These are phyloP conservation scores for Magnaporthiopsis rhizophila DNA, from an alignment of 2,329 filamentous ascomycete genomes.

Conservation along the genomic window DNA sequence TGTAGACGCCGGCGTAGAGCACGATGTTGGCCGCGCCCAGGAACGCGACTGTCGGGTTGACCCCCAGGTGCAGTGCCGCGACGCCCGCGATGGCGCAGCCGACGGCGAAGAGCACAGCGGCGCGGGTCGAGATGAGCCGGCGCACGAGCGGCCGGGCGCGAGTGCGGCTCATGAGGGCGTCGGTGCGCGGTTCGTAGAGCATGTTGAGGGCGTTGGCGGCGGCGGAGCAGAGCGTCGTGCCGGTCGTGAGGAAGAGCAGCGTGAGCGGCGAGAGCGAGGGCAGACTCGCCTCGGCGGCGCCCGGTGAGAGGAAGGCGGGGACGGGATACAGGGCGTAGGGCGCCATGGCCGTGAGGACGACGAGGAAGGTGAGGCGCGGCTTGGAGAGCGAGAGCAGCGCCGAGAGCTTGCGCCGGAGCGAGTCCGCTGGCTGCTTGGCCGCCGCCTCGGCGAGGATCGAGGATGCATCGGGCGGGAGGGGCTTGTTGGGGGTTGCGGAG, in stretches of 20 bases:
- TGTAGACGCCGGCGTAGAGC: conserved; percentile 88
- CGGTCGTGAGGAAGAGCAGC: conserved; percentile 81
- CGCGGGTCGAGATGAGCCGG: conserved; percentile 62
- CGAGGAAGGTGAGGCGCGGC: conserved; percentile 82
- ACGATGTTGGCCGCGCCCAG: conserved; percentile 79
- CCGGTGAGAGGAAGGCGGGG: conserved; percentile 69
- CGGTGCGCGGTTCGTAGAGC: conserved; percentile 86
- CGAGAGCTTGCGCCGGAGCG: conserved; percentile 59
- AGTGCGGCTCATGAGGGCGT: conserved; percentile 90
- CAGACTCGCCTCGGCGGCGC: conserved; percentile 50
- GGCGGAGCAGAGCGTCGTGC: conserved; percentile 82
- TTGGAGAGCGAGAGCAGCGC: conserved; percentile 90
- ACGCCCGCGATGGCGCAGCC: conserved; percentile 62
- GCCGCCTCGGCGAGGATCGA: conserved; percentile 46
- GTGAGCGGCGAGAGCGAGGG: conserved; percentile 87
- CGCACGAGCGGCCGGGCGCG: conserved; percentile 83
- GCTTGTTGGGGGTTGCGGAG: neutral
- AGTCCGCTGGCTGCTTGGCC: conserved; percentile 39
- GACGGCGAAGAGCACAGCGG: conserved; percentile 73
- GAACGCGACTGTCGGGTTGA: conserved; percentile 87
- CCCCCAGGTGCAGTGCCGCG: conserved; percentile 72
- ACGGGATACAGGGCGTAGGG: conserved; percentile 92
- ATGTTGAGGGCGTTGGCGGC: conserved; percentile 95
- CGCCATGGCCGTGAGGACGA: conserved; percentile 84
- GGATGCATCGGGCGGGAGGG: conserved; percentile 31